Evolutionary conservation across 192 early-diverging fungal species (phyloP).

Genomic region (Podila verticillata): DNA sequence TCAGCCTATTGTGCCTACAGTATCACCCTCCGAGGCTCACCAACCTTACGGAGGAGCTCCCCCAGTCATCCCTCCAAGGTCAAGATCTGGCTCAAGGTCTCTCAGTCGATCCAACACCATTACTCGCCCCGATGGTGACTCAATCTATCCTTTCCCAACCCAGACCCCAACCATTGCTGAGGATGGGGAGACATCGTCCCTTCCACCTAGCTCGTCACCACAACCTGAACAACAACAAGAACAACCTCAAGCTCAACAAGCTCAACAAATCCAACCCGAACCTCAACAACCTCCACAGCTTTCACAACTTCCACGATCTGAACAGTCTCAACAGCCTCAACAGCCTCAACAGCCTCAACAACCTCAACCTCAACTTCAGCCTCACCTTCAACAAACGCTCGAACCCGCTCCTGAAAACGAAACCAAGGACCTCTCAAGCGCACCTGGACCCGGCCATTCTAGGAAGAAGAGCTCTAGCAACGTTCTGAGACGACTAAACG

Average conservation of each 20-base stretch:
- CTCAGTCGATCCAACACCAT: conserved; percentile 41
- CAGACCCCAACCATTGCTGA: conserved; percentile 34
- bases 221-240: no score
- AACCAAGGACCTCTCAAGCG: background rate
- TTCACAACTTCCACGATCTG: background rate
- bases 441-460: background rate
- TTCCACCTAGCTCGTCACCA: background rate
- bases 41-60: background rate
- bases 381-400: background rate
- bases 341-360: background rate
- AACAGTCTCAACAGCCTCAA: background rate
- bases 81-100: conserved; percentile 22
- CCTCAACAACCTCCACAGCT: background rate
- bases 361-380: background rate
- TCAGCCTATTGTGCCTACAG: background rate
- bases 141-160: background rate
- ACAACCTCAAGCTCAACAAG: background rate
- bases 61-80: conserved; percentile 21
- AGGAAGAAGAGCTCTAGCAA: conserved; percentile 28
- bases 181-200: conserved; percentile 17
- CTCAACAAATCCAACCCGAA: background rate
- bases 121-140: conserved; percentile 8
- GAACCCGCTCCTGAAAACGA: background rate
- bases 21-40: background rate
- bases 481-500: conserved; percentile 2